Conservation (phyloP, 75 land plant genomes). For the Isoetes taiwanensis region DNA sequence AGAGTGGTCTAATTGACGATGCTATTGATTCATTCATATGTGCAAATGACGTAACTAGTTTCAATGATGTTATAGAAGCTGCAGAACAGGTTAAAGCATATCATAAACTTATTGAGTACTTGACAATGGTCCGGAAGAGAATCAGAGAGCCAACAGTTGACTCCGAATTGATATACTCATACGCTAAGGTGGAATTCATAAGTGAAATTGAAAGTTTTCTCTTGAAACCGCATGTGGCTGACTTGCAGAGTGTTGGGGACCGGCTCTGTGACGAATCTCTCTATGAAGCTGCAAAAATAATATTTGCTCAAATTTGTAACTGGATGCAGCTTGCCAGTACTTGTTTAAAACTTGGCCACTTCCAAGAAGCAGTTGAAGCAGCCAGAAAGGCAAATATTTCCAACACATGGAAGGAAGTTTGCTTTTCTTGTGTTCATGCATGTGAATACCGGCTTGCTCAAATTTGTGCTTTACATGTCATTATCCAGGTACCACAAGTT, state of each 20-base stretch:
- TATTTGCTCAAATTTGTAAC: not conserved
- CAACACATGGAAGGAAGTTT: slow-evolving; percentile 5
- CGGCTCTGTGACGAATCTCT: not conserved
- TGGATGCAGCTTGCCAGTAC: not conserved
- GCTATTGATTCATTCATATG: slow-evolving; percentile 3
- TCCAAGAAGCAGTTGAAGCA: not conserved
- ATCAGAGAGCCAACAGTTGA: not conserved
- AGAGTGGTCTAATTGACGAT: not conserved
- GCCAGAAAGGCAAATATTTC: not conserved
- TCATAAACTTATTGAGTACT: not conserved
- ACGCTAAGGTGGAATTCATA: not conserved
- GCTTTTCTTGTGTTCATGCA: slow-evolving; percentile 4
- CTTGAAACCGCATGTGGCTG: not conserved
- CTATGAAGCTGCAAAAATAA: not conserved
- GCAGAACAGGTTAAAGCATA: slow-evolving; percentile 2
- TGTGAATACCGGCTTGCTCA: not conserved
- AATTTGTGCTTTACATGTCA: not conserved
- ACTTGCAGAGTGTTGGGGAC: slow-evolving; percentile 1
- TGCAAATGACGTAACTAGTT: not conserved
- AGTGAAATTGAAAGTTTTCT: not conserved
- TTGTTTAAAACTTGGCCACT: not conserved
- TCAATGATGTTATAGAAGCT: not conserved
- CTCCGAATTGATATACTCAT: not conserved
- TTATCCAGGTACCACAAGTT: slow-evolving; percentile 4
- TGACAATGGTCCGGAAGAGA: not conserved